Evolutionary conservation across 2,329 filamentous ascomycete genomes (phyloP), one percentile per base, ranked within the genome.

Genomic region (Thelonectria blattea): DNA sequence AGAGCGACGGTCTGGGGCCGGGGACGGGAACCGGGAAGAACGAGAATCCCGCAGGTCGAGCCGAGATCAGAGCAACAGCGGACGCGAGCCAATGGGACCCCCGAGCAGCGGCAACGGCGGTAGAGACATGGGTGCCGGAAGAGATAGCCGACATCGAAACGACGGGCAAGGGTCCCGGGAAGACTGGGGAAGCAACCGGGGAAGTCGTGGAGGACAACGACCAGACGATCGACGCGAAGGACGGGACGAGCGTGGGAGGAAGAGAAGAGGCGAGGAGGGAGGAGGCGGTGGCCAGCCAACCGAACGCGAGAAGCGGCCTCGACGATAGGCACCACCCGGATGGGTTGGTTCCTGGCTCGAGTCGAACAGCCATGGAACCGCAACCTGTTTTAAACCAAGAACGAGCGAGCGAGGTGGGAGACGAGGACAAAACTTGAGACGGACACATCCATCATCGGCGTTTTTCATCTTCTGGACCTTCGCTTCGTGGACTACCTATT

Each of bases 241-340:
- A 52, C 67, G 74, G 64, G 71, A 77, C 50, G 76, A 79, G 34
- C 74, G 76, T 14, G 72, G 74, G 34, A 73, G 76, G 60, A 74
- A 78, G 68, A 67, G 76, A 60, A 68, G 75, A 69, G 84, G 81
- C 65, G 83, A 85, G 61, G 83, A 84, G 52, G 79, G 79, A 18
- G 68, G 72, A n/a, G 76, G 74, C 37, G 22, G 22, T 24, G 64
- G 66, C 18, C 60, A 74, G 62, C 65, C 71, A 15, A 79, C 72
- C 67, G 82, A 84, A 41, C 77, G 81, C 59, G 83, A 86, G 62
- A 87, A 87, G 78, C 78, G 84, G 71, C 79, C 76, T 64, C 79
- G 84, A 72, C 80, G 81, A 68, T 84, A 78, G 27, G 71, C 57
- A 51, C 49, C 48, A 52, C 6, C 34, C 34, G 8, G 8, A 61